These are phyloP conservation scores for Hypsizygus ulmarius DNA, from an alignment of 1,284 basidiomycete genomes.

Conservation along the genomic window DNA sequence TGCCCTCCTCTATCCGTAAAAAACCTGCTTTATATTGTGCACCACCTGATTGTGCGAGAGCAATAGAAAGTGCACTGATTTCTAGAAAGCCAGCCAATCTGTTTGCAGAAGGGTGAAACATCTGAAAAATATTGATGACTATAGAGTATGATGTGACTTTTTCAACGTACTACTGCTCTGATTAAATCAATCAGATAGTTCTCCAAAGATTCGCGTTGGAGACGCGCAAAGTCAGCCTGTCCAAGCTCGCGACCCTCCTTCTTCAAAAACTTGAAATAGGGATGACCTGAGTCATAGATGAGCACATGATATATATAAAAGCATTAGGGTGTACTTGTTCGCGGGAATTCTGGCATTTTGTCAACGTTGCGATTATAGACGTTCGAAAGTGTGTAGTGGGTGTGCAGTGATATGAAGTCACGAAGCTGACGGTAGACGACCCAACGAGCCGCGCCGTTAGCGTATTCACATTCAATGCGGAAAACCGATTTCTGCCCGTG, in stretches of 20 bases:
- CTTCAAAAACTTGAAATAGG: slow-evolving; percentile 84
- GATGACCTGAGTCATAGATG: slow-evolving; percentile 53
- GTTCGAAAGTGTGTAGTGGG: slow-evolving; percentile 89
- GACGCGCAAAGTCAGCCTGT: slow-evolving; percentile 73
- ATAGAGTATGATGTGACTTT: slow-evolving; percentile 5
- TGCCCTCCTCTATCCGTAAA: slow-evolving; percentile 56
- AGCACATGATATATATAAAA: not conserved
- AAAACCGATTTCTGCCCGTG: slow-evolving; percentile 81
- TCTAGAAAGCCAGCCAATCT: slow-evolving; percentile 94
- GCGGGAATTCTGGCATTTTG: slow-evolving; percentile 90
- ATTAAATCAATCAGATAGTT: slow-evolving; percentile 90
- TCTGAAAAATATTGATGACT: slow-evolving; percentile 46
- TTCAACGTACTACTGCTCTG: slow-evolving; percentile 73
- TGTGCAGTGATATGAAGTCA: slow-evolving; percentile 90
- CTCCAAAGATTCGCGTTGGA: slow-evolving; percentile 82
- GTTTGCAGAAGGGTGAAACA: slow-evolving; percentile 96
- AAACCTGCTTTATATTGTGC: slow-evolving; percentile 89
- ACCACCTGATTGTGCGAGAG: slow-evolving; percentile 82
- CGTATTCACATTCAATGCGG: slow-evolving; percentile 95
- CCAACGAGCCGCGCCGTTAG: slow-evolving; percentile 93
- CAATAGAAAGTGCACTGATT: slow-evolving; percentile 85
- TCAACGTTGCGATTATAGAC: slow-evolving; percentile 70
- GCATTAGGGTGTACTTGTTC: slow-evolving; percentile 58
- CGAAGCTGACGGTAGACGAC: slow-evolving; percentile 93
- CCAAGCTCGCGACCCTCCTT: slow-evolving; percentile 54